A percentile compares a stretch with the other conserved stretches of the same genome.
These are phyloP conservation scores for Diaporthe velutina DNA, from an alignment of 2,329 filamentous ascomycete species.

Conservation along the genomic window DNA sequence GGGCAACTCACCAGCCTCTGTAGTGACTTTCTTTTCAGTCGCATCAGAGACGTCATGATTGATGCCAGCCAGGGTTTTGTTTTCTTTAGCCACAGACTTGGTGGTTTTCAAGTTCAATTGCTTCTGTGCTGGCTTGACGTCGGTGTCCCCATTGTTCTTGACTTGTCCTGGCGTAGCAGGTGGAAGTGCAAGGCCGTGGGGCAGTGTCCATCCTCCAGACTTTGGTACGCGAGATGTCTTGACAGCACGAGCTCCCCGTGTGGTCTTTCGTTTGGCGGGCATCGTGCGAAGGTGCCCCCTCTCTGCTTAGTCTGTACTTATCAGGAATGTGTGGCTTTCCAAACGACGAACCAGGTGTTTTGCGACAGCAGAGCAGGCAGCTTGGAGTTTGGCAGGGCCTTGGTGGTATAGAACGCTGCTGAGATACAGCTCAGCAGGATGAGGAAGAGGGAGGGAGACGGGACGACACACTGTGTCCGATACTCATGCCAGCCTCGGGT, in stretches of 20 bases:
- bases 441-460: neutral
- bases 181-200: constrained; percentile 26
- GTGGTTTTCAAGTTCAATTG: constrained; percentile 8
- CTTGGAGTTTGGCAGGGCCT: too few relatives aligned
- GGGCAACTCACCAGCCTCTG: neutral
- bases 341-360: too few relatives aligned
- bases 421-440: neutral
- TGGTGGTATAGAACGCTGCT: neutral
- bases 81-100: neutral
- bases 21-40: neutral
- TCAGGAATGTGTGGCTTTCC: neutral
- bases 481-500: neutral
- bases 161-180: neutral
- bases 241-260: neutral
- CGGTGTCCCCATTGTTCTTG: neutral
- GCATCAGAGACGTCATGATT: neutral
- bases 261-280: constrained; percentile 22
- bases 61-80: neutral
- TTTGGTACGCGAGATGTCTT: constrained; percentile 2
- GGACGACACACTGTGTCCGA: neutral
- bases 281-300: neutral
- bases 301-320: neutral
- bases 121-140: neutral
- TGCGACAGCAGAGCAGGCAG: neutral
- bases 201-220: constrained; percentile 19